A percentile compares a stretch with the other conserved stretches of the same genome.
Evolutionary conservation across 257 asterid species (phyloP).

Genomic region (Ajuga chamaepitys): DNA sequence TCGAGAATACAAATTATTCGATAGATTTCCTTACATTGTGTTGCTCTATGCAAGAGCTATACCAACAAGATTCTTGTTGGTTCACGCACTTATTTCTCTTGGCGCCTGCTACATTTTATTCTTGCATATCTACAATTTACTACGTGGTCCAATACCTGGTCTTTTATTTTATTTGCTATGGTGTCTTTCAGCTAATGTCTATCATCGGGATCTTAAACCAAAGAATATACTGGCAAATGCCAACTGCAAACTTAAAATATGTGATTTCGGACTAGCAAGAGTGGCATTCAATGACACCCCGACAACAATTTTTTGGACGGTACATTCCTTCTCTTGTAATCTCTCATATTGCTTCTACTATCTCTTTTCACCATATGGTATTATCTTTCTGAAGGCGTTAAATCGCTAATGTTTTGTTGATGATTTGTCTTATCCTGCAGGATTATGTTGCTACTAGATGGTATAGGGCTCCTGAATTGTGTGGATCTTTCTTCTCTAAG

Average conservation of each 20-base stretch:
- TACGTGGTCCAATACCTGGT: neutral
- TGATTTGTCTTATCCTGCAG: conserved; percentile 34
- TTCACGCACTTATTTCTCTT: neutral
- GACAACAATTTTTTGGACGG: conserved; percentile 91
- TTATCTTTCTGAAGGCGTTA: neutral
- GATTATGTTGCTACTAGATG: conserved; percentile 99
- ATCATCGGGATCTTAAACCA: conserved; percentile 92
- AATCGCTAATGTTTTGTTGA: neutral
- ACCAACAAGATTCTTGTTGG: neutral
- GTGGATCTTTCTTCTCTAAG: conserved; percentile 97
- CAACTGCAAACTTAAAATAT: conserved; percentile 87
- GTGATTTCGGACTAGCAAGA: conserved; percentile 92
- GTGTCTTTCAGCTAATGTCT: conserved; percentile 79
- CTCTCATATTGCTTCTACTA: neutral
- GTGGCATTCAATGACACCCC: conserved; percentile 89
- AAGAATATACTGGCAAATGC: conserved; percentile 97
- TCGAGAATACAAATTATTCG: neutral
- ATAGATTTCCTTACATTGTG: neutral
- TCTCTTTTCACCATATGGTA: neutral
- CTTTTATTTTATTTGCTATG: conserved; percentile 2
- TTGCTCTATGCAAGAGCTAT: neutral
- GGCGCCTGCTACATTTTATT: neutral
- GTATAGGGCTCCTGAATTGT: conserved; percentile 96
- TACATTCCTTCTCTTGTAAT: conserved; percentile 15
- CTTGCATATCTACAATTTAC: neutral